Evolutionary conservation across 345 rosid genomes (phyloP).

Genomic region (Aethionema arabicum): DNA sequence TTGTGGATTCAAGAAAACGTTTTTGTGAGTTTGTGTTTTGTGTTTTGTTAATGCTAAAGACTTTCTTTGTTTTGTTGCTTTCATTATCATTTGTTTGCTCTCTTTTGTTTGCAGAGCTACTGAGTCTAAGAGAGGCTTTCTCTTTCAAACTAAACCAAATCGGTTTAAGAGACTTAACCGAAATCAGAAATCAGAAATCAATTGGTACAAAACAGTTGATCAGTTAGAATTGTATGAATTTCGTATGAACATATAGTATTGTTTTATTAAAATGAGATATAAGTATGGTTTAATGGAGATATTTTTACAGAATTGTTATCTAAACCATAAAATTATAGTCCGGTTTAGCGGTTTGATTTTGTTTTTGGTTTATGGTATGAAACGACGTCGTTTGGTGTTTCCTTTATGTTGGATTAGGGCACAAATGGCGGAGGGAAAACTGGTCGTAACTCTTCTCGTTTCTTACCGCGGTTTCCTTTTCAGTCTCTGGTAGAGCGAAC

Average conservation of each 20-base stretch:
- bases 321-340: neutral
- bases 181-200: neutral
- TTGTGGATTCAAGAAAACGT: no score
- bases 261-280: no score
- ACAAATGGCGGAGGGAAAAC: slow-evolving; percentile 15
- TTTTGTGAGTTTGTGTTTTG: no score
- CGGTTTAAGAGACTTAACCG: neutral
- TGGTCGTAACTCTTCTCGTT: no score
- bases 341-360: neutral
- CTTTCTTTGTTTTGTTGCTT: neutral
- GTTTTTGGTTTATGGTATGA: neutral
- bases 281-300: neutral
- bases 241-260: no score
- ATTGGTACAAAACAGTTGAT: neutral
- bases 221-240: no score
- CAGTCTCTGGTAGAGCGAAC: neutral
- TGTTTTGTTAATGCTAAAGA: slow-evolving; percentile 4
- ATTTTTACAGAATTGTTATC: neutral
- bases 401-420: slow-evolving; percentile 30
- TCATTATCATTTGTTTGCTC: slow-evolving; percentile 4
- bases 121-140: slow-evolving; percentile 6
- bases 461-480: slow-evolving; percentile 10
- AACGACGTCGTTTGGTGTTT: slow-evolving; percentile 20
- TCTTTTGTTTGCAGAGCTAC: neutral
- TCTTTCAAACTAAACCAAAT: slow-evolving; percentile 10